Conservation (phyloP, 108 stramenopile genomes). For the Fragilaria crotonensis region DNA sequence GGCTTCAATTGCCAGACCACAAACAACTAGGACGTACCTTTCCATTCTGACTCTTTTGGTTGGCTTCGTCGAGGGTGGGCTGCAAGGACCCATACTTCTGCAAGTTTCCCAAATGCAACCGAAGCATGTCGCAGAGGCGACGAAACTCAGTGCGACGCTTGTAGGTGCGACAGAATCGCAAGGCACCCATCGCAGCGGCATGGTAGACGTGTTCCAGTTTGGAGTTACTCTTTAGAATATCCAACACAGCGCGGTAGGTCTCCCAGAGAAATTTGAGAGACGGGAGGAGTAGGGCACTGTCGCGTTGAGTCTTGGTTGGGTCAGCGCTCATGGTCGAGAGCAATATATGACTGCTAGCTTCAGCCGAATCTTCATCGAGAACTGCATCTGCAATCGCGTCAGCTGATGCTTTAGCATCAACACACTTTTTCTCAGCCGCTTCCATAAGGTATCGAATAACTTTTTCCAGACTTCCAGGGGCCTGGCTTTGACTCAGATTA, state of each 20-base stretch:
- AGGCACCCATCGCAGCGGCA: slow-evolving; percentile 63
- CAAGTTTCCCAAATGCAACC: slow-evolving; percentile 90
- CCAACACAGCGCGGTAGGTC: slow-evolving; percentile 91
- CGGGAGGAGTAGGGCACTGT: slow-evolving; percentile 84
- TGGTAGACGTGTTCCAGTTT: slow-evolving; percentile 97
- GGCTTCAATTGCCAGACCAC: background rate
- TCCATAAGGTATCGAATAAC: slow-evolving; percentile 90
- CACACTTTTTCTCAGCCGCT: slow-evolving; percentile 64
- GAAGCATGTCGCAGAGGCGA: slow-evolving; percentile 90
- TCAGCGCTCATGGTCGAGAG: slow-evolving; percentile 93
- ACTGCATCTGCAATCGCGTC: slow-evolving; percentile 32
- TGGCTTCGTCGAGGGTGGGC: slow-evolving; percentile 39
- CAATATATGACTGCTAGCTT: slow-evolving; percentile 88
- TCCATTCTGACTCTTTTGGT: slow-evolving; percentile 68
- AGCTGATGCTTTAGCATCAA: slow-evolving; percentile 67
- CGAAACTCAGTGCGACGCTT: slow-evolving; percentile 91
- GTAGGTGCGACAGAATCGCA: slow-evolving; percentile 87
- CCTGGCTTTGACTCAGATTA: slow-evolving; percentile 87
- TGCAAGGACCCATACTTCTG: slow-evolving; percentile 72
- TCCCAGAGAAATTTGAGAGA: slow-evolving; percentile 99
- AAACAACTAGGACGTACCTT: background rate
- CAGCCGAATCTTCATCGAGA: slow-evolving; percentile 71
- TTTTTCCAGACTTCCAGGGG: slow-evolving; percentile 89
- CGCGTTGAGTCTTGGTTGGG: slow-evolving; percentile 83
- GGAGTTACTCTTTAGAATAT: slow-evolving; percentile 86